A percentile compares a stretch with the other conserved stretches of the same genome.
These are phyloP conservation scores for Diutina pseudorugosa DNA, from an alignment of 1,139 yeast genomes.

Conservation along the genomic window DNA sequence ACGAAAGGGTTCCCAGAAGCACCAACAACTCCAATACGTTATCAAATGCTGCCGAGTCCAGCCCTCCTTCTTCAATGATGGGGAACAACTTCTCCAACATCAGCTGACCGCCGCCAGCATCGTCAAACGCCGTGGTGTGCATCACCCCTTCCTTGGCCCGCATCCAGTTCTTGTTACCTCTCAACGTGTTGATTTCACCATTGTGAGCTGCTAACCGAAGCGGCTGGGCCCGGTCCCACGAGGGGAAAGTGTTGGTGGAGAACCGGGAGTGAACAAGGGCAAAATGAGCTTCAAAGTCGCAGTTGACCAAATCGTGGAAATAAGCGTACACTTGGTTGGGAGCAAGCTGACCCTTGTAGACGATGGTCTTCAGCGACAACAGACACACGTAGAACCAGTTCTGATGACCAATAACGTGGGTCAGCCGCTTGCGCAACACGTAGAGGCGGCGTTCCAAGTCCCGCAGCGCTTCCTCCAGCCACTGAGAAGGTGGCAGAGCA, in stretches of 20 bases:
- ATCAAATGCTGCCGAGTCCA: conserved; percentile 98
- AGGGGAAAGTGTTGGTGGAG: conserved; percentile 96
- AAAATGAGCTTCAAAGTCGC: conserved; percentile 90
- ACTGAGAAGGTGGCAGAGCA: conserved; percentile 19
- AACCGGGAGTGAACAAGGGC: conserved; percentile 95
- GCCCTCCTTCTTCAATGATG: conserved; percentile 95
- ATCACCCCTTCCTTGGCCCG: conserved; percentile 96
- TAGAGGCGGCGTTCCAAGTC: conserved; percentile 75
- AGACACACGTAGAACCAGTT: conserved; percentile 98
- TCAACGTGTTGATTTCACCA: conserved; percentile 93
- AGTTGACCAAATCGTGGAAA: conserved; percentile 85
- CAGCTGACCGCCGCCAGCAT: conserved; percentile 12
- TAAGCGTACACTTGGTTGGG: conserved; percentile 93
- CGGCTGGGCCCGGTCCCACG: conserved; percentile 99
- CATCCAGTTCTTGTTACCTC: conserved; percentile 99
- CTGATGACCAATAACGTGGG: conserved; percentile 85
- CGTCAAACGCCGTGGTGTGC: conserved; percentile 78
- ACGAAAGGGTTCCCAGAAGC: conserved; percentile 79
- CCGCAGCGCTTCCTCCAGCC: conserved; percentile 17
- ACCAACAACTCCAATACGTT: conserved; percentile 87
- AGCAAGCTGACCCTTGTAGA: conserved; percentile 94
- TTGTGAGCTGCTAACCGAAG: conserved; percentile 96
- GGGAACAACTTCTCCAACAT: conserved; percentile 76
- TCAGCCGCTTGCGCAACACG: conserved; percentile 77
- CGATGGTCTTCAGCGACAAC: conserved; percentile 76